A percentile compares a stretch with the other conserved stretches of the same genome.
phyloP scores from a whole-genome alignment of 2,329 filamentous ascomycete species.

The Penicillium sp. region DNA sequence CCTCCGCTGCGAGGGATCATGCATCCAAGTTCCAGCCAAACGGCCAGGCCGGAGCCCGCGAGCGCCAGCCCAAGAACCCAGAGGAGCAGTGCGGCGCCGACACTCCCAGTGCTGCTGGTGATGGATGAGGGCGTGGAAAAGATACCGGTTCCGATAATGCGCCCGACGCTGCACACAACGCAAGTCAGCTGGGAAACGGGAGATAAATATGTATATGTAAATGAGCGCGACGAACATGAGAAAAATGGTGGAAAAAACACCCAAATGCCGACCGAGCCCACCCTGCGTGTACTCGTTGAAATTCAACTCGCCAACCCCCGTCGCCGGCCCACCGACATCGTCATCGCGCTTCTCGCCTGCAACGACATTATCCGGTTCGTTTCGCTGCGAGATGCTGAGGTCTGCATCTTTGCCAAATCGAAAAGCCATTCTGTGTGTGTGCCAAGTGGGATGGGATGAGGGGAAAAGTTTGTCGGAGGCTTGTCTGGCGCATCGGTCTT shows the following conservation, averaged over 20 bases:
- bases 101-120: conserved; percentile 59
- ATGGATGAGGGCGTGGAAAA: conserved; percentile 65
- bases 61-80: conserved; percentile 59
- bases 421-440: neutral
- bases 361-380: neutral
- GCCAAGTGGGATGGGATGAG: neutral
- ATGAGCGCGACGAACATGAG: neutral
- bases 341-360: neutral
- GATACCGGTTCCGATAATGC: conserved; percentile 19
- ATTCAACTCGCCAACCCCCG: neutral
- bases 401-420: neutral
- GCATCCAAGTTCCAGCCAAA: conserved; percentile 54
- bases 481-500: neutral
- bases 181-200: too few relatives aligned
- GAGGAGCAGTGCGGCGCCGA: conserved; percentile 59
- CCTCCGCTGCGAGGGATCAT: conserved; percentile 53
- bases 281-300: conserved; percentile 12
- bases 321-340: neutral
- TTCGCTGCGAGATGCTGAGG: neutral
- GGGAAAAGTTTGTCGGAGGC: neutral
- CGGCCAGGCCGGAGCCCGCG: conserved; percentile 52
- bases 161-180: neutral
- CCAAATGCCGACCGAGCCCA: conserved; percentile 10
- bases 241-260: conserved; percentile 5
- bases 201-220: neutral